Base-by-base conservation (phyloP, 495 filamentous ascomycete genomes). In the Aspergillus mulundensis region DNA sequence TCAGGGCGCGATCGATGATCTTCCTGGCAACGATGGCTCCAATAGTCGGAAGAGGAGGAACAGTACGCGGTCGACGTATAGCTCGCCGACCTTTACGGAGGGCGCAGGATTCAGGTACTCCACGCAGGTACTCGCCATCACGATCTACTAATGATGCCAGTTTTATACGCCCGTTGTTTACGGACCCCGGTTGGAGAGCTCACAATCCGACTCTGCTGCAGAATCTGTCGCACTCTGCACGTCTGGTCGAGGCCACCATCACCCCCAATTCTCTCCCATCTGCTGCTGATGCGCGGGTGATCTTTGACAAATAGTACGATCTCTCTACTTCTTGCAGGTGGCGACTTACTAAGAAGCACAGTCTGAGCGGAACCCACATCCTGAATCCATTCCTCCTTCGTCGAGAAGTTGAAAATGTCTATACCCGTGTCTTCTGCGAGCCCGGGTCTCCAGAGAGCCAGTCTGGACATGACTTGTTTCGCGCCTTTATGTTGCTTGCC, bases 231-330 rank as follows among this genome's bases (percentile, higher is more conserved):
- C 61, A 56, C 30, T 23, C 24, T 24, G 38, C 66, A 5, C 58
- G 58, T 3, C 58, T 58, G 0, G 56, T 50, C 15, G 61, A 65
- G 39, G 56, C 60, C 0, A 52, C 57, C 14, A 43, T 69, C 34
- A 54, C 55, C 20, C 60, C 66, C 12, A 57, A 54, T 20, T 28
- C 44, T 15, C 55, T 66, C 20, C 66, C 66, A 2, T 25, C 59
- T 7, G 42, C 60, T 1, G 47, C 59, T 6, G 53, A 60, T 18
- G 66, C 59, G 8, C 19, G 42, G 16, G 16, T 25, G 2, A 49
- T 66, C 0, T 69, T 69, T 50, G 56, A 69, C 39, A 69, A 56
- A 16, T 69, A 66, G 66, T 69, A 56, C 39, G 64, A 56, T n/a
- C 11, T 8, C 8, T 19, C 38, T n/a, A n/a, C 6, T 46, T 21